Conservation (phyloP, 106 monocot species). For the Platanthera zijinensis region DNA sequence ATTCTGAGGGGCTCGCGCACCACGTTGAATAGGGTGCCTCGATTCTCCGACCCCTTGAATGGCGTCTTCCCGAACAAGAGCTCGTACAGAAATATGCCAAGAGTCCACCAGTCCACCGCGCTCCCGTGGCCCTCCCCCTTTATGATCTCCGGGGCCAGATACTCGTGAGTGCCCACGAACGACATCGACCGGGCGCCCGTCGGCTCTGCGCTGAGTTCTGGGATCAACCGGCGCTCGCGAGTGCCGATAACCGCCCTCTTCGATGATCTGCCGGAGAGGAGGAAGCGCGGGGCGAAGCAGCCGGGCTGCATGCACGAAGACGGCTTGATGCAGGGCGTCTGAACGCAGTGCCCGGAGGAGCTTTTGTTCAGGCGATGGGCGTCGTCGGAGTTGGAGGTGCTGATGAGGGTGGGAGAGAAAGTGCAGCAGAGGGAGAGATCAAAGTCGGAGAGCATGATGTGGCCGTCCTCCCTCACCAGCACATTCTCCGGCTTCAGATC, state of each 20-base stretch:
- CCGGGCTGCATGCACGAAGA: background rate
- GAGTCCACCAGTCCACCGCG: conserved; percentile 5
- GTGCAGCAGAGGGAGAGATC: conserved; percentile 8
- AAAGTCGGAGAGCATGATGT: conserved; percentile 8
- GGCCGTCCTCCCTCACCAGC: conserved; percentile 3
- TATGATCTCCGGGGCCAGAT: conserved; percentile 3
- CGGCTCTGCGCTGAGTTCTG: conserved; percentile 1
- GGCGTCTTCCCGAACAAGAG: conserved; percentile 3
- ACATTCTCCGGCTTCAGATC: conserved; percentile 9
- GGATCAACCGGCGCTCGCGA: background rate
- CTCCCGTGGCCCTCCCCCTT: conserved; percentile 6
- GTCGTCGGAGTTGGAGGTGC: background rate
- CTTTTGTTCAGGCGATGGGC: background rate
- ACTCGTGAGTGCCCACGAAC: conserved; percentile 4
- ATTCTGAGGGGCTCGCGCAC: background rate
- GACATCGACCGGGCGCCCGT: conserved; percentile 1
- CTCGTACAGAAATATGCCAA: conserved; percentile 2
- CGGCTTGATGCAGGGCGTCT: conserved; percentile 1
- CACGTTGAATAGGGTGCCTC: conserved; percentile 2
- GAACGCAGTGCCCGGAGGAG: background rate
- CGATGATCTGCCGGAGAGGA: background rate
- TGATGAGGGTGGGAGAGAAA: conserved; percentile 6
- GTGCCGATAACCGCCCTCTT: background rate
- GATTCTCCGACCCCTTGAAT: conserved; percentile 1
- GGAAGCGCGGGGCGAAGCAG: conserved; percentile 2